A percentile compares a stretch with the other conserved stretches of the same genome.
These are phyloP conservation scores for Tolypocladium tropicale DNA, from an alignment of 2,329 filamentous ascomycete species.

Conservation along the genomic window DNA sequence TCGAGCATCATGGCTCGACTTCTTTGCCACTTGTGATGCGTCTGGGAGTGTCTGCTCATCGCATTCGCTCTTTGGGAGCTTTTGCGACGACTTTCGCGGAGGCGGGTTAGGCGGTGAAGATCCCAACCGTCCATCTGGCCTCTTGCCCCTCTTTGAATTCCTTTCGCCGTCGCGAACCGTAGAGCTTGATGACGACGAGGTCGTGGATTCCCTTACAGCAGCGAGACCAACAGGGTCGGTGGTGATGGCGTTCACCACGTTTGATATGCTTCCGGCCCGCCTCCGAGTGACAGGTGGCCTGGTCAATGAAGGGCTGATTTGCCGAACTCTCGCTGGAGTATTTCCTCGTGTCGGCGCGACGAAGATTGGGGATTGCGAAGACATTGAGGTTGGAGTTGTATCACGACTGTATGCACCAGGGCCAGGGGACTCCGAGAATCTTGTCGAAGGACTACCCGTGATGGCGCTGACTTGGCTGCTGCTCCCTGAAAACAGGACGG, in stretches of 20 bases:
- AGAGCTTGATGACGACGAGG: constrained; percentile 63
- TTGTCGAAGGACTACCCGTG: constrained; percentile 64
- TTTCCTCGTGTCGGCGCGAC: constrained; percentile 36
- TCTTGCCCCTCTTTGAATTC: constrained; percentile 29
- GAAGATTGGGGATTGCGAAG: constrained; percentile 60
- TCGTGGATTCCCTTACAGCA: constrained; percentile 57
- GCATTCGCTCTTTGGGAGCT: constrained; percentile 30
- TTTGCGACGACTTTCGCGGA: constrained; percentile 51
- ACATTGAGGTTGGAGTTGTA: constrained; percentile 69
- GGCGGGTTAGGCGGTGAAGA: constrained; percentile 49
- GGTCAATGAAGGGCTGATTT: constrained; percentile 43
- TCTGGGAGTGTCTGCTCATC: constrained; percentile 29
- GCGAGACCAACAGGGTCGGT: constrained; percentile 49
- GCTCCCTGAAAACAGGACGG: constrained; percentile 44
- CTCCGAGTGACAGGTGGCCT: constrained; percentile 52
- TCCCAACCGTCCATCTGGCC: constrained; percentile 29
- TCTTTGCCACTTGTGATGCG: constrained; percentile 18
- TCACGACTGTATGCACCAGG: constrained; percentile 64
- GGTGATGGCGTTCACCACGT: constrained; percentile 33
- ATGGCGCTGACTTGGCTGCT: constrained; percentile 47
- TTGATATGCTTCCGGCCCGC: constrained; percentile 43
- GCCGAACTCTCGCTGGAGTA: constrained; percentile 33
- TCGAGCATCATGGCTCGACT: constrained; percentile 17
- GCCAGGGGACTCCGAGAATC: constrained; percentile 62
- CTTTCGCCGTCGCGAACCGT: constrained; percentile 48